Conservation (phyloP, 371 early-diverging fungal species). For the Phascolomyces articulosus region DNA sequence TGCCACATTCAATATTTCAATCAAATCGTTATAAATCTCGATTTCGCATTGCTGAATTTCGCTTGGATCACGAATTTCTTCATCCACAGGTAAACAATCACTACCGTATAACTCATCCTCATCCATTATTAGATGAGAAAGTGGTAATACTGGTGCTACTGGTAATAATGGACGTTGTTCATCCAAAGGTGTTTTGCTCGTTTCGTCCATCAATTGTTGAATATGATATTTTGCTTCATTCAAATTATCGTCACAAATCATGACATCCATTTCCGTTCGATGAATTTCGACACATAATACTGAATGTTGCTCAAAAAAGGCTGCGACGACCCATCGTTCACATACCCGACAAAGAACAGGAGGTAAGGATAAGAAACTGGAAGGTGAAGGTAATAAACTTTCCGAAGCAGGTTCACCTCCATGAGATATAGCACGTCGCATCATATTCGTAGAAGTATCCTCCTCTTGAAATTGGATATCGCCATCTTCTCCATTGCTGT, state of each 20-base stretch:
- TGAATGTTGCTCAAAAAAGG: slow-evolving; percentile 80
- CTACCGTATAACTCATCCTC: not conserved
- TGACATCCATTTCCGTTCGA: slow-evolving; percentile 77
- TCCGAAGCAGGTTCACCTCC: slow-evolving; percentile 23
- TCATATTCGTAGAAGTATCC: not conserved
- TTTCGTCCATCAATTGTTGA: slow-evolving; percentile 30
- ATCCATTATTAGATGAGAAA: not conserved
- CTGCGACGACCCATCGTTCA: slow-evolving; percentile 73
- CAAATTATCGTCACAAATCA: slow-evolving; percentile 73
- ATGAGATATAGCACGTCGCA: slow-evolving; percentile 31
- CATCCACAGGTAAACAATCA: not conserved
- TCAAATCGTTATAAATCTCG: slow-evolving; percentile 30
- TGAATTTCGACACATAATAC: slow-evolving; percentile 78
- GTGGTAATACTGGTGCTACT: not conserved
- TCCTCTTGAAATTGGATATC: slow-evolving; percentile 13
- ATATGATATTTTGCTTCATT: slow-evolving; percentile 63
- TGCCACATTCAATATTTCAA: slow-evolving; percentile 37
- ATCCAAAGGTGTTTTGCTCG: not conserved
- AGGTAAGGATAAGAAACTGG: slow-evolving; percentile 27
- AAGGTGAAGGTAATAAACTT: slow-evolving; percentile 14
- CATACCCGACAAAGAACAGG: slow-evolving; percentile 80
- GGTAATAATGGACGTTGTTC: not conserved
- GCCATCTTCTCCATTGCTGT: not conserved
- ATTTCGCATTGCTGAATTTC: slow-evolving; percentile 11
- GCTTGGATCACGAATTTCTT: not conserved